Evolutionary conservation across 768 basidiomycete genomes (phyloP).

Genomic region (Boletales sp.): DNA sequence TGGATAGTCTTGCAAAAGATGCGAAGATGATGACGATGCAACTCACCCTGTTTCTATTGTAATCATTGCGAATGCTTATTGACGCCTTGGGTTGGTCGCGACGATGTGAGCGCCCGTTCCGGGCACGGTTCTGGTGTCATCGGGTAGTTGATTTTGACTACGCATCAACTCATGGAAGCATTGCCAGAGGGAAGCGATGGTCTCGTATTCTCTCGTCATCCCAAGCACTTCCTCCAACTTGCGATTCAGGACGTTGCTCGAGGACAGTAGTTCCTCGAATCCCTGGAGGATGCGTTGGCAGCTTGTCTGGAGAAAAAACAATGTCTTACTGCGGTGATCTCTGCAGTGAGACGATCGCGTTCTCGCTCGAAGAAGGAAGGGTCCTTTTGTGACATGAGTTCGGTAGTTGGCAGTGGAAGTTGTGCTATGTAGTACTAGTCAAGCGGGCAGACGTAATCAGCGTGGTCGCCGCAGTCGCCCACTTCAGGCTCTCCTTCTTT

Average conservation of each 20-base stretch:
- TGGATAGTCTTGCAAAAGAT: constrained; percentile 33
- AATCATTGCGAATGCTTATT: constrained; percentile 7
- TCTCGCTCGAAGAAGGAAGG: constrained; percentile 74
- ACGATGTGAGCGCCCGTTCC: constrained; percentile 73
- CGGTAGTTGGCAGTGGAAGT: not conserved
- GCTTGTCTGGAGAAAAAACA: not conserved
- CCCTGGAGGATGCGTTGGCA: constrained; percentile 43
- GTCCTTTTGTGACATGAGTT: constrained; percentile 35
- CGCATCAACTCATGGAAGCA: constrained; percentile 78
- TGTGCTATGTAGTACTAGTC: too few species aligned
- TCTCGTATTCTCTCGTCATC: constrained; percentile 90
- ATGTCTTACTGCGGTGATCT: constrained; percentile 64
- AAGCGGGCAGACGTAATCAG: too few species aligned
- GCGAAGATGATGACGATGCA: constrained; percentile 18
- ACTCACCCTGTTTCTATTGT: constrained; percentile 13
- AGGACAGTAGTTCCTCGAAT: constrained; percentile 83
- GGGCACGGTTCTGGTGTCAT: constrained; percentile 40
- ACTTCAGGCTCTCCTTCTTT: not conserved
- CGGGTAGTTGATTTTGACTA: constrained; percentile 36
- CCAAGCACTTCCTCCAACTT: constrained; percentile 90
- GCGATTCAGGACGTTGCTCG: constrained; percentile 82
- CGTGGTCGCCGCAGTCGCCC: not conserved
- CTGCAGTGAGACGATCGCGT: constrained; percentile 66
- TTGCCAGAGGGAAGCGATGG: constrained; percentile 82
- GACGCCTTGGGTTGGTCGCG: constrained; percentile 26